Evolutionary conservation across 768 basidiomycete species (phyloP), one percentile per base, ranked within the genome.

Genomic region (Xerocomellus chrysenteron): DNA sequence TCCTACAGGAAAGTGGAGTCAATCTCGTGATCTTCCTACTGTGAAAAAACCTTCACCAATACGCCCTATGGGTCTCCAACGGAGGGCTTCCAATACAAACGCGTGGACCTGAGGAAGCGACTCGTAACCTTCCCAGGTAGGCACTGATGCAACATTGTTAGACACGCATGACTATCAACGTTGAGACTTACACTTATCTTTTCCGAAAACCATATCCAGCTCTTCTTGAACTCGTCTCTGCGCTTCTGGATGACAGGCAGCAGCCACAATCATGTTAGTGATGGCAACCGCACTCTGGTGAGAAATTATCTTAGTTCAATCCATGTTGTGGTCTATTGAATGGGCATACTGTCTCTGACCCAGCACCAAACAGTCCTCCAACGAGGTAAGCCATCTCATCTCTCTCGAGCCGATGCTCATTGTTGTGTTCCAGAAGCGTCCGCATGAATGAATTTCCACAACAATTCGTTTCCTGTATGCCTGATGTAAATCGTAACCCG

Each of bases 301-400:
- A 28, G 12, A 21, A 26, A 21, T 14, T 7, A 37, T 19, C 11
- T 59, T 13, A 54, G 39, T 36, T 28, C 6, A n/a, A 16, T 33
- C 35, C 13, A 28, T 8, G 5, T 4, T 32, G 6, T 11, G 8
- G 10, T 12, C 2, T 21, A 17, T 3, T 4, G 1, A 52, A 49
- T 32, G 33, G 16, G 6, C 43, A 43, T 53, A 73, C 75, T 4
- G 84, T 86, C 52, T 82, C 84, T 1, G 80, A 77, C 1, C 82
- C 85, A 24, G 83, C 85, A 17, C 78, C 80, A 57, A 84, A 86
- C 68, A 86, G 76, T 36, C 74, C 75, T 0, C 84, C 85, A 2
- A 80, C 80, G 7, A 86, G 75, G 65, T 82, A 87, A 1, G 83
- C 78, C 13, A 79, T 77, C 58, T 86, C 83, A 50, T 80, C 73